phyloP scores from a whole-genome alignment of 805 yeast genomes.

The Candida vaughaniae region DNA sequence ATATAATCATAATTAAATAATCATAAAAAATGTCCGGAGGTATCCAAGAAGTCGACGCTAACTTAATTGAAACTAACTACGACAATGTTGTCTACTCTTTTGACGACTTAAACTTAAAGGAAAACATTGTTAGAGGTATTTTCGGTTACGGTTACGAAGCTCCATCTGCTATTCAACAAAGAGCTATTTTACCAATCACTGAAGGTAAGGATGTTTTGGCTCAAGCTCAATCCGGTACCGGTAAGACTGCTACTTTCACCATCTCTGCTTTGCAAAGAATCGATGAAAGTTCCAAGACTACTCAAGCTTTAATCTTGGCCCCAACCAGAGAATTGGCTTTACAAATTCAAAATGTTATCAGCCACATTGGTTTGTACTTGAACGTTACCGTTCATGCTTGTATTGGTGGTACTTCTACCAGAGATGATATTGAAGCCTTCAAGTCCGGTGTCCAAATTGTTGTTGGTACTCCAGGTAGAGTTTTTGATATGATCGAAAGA shows the following conservation, averaged over 20 bases:
- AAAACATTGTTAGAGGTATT: slow-evolving; percentile 71
- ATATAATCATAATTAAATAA: slow-evolving; percentile 1
- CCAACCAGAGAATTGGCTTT: slow-evolving; percentile 97
- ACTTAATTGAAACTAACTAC: slow-evolving; percentile 90
- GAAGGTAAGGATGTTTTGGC: slow-evolving; percentile 73
- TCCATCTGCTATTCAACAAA: slow-evolving; percentile 79
- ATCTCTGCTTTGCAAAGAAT: slow-evolving; percentile 73
- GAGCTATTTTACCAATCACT: slow-evolving; percentile 78
- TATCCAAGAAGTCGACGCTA: slow-evolving; percentile 76
- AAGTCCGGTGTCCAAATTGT: slow-evolving; percentile 87
- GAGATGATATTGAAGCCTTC: slow-evolving; percentile 84
- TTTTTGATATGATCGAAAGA: slow-evolving; percentile 91
- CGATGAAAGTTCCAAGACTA: slow-evolving; percentile 67
- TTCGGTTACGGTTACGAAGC: slow-evolving; percentile 79
- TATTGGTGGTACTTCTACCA: slow-evolving; percentile 92
- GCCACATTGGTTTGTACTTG: slow-evolving; percentile 87
- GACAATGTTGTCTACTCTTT: slow-evolving; percentile 78
- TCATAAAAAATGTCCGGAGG: slow-evolving; percentile 56
- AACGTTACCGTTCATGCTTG: slow-evolving; percentile 92
- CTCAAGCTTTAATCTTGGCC: slow-evolving; percentile 92
- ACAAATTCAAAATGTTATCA: slow-evolving; percentile 92
- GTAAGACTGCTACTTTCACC: slow-evolving; percentile 86
- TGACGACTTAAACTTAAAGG: slow-evolving; percentile 75
- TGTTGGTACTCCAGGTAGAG: slow-evolving; percentile 99
- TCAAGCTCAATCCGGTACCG: slow-evolving; percentile 89